Evolutionary conservation across 2,329 filamentous ascomycete species (phyloP).

Genomic region (Corniculantispora saksenae): DNA sequence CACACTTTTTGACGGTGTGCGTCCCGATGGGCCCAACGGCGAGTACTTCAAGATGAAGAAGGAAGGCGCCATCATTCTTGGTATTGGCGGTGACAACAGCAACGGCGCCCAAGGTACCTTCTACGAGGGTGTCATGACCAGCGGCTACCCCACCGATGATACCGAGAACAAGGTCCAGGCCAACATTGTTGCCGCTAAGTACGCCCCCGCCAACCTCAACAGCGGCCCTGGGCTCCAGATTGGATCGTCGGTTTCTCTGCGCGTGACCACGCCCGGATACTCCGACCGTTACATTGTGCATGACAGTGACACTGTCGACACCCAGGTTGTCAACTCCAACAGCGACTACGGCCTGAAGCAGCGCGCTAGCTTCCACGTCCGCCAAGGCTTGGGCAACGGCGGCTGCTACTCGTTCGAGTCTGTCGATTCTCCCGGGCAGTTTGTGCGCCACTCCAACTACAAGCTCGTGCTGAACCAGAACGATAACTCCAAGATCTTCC

Average conservation of each 20-base stretch:
- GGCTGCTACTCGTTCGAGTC: conserved; percentile 64
- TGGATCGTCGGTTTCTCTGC: conserved; percentile 55
- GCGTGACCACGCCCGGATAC: conserved; percentile 56
- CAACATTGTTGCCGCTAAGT: conserved; percentile 60
- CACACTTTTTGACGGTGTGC: conserved; percentile 59
- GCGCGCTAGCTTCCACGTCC: conserved; percentile 55
- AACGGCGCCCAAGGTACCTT: conserved; percentile 61
- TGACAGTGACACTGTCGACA: conserved; percentile 51
- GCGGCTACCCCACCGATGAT: conserved; percentile 60
- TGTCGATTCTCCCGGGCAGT: conserved; percentile 57
- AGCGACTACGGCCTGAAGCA: conserved; percentile 51
- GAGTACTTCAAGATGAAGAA: conserved; percentile 66
- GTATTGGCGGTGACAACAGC: conserved; percentile 67
- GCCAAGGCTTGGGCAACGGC: conserved; percentile 55
- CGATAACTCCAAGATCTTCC: conserved; percentile 57
- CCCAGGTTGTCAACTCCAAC: conserved; percentile 54
- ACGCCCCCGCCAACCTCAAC: conserved; percentile 48
- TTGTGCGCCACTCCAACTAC: conserved; percentile 57
- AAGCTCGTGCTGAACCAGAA: conserved; percentile 49
- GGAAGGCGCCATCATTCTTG: conserved; percentile 66
- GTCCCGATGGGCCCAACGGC: conserved; percentile 52
- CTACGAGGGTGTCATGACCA: conserved; percentile 66
- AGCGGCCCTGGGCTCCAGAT: conserved; percentile 49
- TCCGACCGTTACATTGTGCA: conserved; percentile 58
- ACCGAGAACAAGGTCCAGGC: conserved; percentile 60